Conservation (phyloP, 2,329 filamentous ascomycete species). For the Metarhizium guizhouense region DNA sequence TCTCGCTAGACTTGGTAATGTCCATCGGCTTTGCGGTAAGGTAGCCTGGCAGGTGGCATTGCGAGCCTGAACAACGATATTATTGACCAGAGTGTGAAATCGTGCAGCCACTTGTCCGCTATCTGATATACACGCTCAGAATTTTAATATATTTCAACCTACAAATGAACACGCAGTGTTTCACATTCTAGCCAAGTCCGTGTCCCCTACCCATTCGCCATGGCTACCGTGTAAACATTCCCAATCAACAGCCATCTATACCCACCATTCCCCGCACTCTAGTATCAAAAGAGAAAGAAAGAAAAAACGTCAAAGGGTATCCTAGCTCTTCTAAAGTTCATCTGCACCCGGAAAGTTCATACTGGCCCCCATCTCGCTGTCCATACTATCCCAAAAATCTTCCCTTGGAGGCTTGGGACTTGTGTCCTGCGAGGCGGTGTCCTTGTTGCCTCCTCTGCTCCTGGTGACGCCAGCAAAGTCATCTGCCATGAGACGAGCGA, state of each 20-base stretch:
- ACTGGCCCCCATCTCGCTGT: constrained; percentile 10
- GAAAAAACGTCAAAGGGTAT: background rate
- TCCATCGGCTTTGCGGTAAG: no score
- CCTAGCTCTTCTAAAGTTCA: constrained; percentile 9
- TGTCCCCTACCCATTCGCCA: no score
- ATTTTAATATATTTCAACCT: no score
- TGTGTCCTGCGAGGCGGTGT: background rate
- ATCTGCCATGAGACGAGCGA: constrained; percentile 62
- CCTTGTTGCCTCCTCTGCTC: background rate
- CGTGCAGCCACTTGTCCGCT: no score
- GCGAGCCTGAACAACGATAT: no score
- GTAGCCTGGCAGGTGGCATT: no score
- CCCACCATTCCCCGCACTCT: background rate
- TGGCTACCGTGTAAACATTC: no score
- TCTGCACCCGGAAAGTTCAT: constrained; percentile 6
- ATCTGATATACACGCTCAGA: no score
- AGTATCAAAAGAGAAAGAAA: background rate
- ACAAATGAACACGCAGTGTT: no score
- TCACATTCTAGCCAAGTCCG: no score
- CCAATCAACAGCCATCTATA: background rate
- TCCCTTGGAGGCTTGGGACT: background rate
- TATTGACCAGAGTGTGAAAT: no score
- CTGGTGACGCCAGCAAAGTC: constrained; percentile 30
- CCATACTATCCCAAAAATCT: constrained; percentile 12
- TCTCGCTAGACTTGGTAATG: no score